Evolutionary conservation across 257 asterid species (phyloP).

Genomic region (Rehmannia glutinosa): DNA sequence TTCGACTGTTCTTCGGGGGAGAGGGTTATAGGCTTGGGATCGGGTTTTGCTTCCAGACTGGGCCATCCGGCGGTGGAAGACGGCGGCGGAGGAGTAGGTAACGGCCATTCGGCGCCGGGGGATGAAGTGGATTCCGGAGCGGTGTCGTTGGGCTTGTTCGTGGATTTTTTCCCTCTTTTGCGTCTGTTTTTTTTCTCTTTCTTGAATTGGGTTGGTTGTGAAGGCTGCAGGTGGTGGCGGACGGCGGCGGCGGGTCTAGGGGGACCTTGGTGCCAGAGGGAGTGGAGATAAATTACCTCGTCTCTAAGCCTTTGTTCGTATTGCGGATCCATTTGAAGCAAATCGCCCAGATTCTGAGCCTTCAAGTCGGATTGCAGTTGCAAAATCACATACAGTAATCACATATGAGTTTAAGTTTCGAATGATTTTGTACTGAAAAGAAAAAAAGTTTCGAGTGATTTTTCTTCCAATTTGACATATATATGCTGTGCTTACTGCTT

Average conservation of each 20-base stretch:
- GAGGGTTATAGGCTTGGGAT: conserved; percentile 11
- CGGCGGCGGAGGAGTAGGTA: conserved; percentile 32
- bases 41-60: conserved; percentile 1
- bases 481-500: no score
- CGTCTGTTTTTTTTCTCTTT: conserved; percentile 3
- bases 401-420: no score
- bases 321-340: conserved; percentile 44
- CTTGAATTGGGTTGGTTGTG: conserved; percentile 32
- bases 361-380: no score
- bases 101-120: conserved; percentile 49
- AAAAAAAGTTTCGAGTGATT: no score
- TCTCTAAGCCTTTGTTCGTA: conserved; percentile 45
- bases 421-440: not conserved
- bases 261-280: conserved; percentile 75
- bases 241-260: conserved; percentile 26
- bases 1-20: conserved; percentile 35
- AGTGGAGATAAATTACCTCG: conserved; percentile 71
- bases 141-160: conserved; percentile 4
- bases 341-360: no score
- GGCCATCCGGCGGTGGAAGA: conserved; percentile 38
- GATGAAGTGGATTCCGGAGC: conserved; percentile 22
- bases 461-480: no score
- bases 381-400: no score
- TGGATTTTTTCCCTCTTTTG: not conserved
- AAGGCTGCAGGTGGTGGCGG: conserved; percentile 28